phyloP scores from a whole-genome alignment of 2,329 filamentous ascomycete species.

The Fusarium sp. region DNA sequence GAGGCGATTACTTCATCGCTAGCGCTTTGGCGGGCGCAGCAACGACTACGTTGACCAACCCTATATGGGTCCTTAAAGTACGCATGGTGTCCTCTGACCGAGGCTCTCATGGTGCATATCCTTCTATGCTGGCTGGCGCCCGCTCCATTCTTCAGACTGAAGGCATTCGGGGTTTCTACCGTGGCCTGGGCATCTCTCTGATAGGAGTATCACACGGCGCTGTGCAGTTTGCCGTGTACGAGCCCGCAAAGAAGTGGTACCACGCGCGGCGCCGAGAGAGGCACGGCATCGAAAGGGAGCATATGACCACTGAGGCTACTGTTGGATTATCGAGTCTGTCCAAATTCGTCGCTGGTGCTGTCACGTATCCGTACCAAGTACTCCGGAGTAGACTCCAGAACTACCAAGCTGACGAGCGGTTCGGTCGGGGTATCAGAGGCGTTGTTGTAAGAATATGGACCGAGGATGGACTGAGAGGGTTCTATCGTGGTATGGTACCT shows the following conservation, averaged over 20 bases:
- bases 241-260: conserved; percentile 69
- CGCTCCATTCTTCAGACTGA: conserved; percentile 73
- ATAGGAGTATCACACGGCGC: conserved; percentile 92
- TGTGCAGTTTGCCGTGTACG: conserved; percentile 96
- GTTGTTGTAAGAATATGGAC: conserved; percentile 78
- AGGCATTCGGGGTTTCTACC: conserved; percentile 84
- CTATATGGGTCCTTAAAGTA: conserved; percentile 98
- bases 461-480: conserved; percentile 82
- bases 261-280: conserved; percentile 53
- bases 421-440: conserved; percentile 75
- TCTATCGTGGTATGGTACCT: conserved; percentile 90
- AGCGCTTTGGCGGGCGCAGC: conserved; percentile 75
- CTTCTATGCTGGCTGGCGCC: conserved; percentile 77
- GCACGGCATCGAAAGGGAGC: conserved; percentile 29
- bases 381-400: conserved; percentile 88
- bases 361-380: conserved; percentile 96
- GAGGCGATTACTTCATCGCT: conserved; percentile 81
- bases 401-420: conserved; percentile 80
- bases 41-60: conserved; percentile 88
- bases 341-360: conserved; percentile 88
- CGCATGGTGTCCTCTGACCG: conserved; percentile 91
- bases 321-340: conserved; percentile 81
- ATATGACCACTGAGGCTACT: conserved; percentile 77
- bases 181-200: conserved; percentile 82
- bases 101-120: conserved; percentile 79